Base-by-base conservation (phyloP, 2,329 filamentous ascomycete species). In the Fusarium devonianum region DNA sequence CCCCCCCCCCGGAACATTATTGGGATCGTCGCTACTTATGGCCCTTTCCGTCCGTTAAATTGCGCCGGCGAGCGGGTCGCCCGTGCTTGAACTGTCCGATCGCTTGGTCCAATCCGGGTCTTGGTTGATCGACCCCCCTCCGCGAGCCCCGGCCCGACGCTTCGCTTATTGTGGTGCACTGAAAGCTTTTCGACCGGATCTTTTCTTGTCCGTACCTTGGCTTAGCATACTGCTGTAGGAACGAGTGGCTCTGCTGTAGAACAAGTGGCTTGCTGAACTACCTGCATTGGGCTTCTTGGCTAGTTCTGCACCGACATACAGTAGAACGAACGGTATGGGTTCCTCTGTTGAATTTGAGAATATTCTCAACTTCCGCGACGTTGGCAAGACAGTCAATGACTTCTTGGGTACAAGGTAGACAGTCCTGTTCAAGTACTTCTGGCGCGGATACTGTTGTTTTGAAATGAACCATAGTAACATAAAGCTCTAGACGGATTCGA, bases 281-380 rank as follows among this genome's bases (percentile, higher is more conserved):
- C 26, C 46, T 18, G 17, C 23, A 28, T 28, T 29, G 14, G 12
- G 16, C 13, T 21, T 18, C 19, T 34, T 33, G 33, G 13, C 34
- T 7, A 38, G 35, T 17, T 18, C 40, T 23, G 52, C 37, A 22
- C 21, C 38, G 14, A 21, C 11, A 19, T 18, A 13, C 8, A 3
- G 30, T 19, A 8, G 10, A 18, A 12, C 8, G 2, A n/a, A 26
- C 8, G 23, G n/a, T 8, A 66, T 66, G 63, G 21, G 40, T 32
- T 49, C 51, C 29, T 25, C 45, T 10, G 35, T 33, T n/a, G 52
- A 45, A 17, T 58, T 70, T 12, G 60, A 67, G 26, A 57, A 56
- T 6, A 61, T 92, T 39, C 73, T 87, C 62, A 93, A 93, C 69
- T 90, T 92, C 67, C 84, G 90, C 48, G 89, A 93, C 76, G 85